Percentiles rank a stretch among this genome's conserved stretches.
Conservation (phyloP, 1,284 basidiomycete genomes). For the Rhodotorula glutinis region DNA sequence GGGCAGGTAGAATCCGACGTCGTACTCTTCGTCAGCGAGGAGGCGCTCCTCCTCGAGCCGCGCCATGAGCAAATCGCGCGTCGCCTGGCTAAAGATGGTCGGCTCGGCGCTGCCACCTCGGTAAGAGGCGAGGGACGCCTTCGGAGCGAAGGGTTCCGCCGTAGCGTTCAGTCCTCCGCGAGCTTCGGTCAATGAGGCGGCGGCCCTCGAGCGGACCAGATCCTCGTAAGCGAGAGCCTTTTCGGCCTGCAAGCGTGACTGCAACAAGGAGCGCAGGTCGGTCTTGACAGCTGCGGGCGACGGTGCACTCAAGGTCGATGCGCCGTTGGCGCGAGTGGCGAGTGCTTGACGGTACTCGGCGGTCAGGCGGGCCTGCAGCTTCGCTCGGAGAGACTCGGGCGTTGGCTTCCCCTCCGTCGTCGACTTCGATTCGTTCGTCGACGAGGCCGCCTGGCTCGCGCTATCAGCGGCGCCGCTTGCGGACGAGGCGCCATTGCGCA, state of each 20-base stretch:
- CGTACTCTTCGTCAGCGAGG: neutral
- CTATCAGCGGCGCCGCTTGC: too few relatives aligned
- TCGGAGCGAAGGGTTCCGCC: neutral
- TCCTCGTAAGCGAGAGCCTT: constrained; percentile 22
- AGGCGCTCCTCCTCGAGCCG: constrained; percentile 34
- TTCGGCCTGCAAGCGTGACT: constrained; percentile 18
- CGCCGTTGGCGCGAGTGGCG: neutral
- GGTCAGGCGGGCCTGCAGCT: constrained; percentile 25
- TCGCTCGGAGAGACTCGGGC: constrained; percentile 5
- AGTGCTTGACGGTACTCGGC: constrained; percentile 38
- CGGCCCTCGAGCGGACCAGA: neutral
- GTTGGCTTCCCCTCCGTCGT: too few relatives aligned
- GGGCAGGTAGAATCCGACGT: neutral
- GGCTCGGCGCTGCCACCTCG: neutral
- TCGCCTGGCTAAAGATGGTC: constrained; percentile 22
- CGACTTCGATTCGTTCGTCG: too few relatives aligned
- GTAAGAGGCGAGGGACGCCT: too few relatives aligned
- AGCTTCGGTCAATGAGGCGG: constrained; percentile 3
- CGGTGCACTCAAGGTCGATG: neutral
- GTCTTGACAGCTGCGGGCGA: neutral
- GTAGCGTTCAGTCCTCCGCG: neutral
- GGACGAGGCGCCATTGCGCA: too few relatives aligned
- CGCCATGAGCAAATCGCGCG: constrained; percentile 23
- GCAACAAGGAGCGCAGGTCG: constrained; percentile 6
- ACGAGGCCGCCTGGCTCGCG: too few relatives aligned